A percentile compares a stretch with the other conserved stretches of the same genome.
Evolutionary conservation across 805 yeast species (phyloP).

Genomic region (Candida germanica): DNA sequence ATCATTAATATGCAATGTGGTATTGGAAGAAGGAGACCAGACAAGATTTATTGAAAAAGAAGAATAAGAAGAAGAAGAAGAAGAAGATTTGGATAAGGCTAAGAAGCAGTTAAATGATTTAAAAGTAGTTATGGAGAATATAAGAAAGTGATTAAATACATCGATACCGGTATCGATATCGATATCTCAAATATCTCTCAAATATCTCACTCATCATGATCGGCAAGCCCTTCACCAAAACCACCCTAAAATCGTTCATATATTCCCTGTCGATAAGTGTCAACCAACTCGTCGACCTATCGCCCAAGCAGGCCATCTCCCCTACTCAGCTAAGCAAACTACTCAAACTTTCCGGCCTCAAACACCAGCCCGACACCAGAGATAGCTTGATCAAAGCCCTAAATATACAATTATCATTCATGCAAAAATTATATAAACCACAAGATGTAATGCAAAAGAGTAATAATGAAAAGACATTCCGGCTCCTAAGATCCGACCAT

Average conservation of each 20-base stretch:
- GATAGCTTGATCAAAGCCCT: constrained; percentile 25
- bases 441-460: constrained; percentile 10
- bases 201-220: not conserved
- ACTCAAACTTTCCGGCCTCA: constrained; percentile 34
- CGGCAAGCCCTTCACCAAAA: no score
- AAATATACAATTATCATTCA: constrained; percentile 34
- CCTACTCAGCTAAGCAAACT: constrained; percentile 18
- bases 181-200: not conserved
- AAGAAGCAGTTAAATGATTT: constrained; percentile 38
- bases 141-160: no score
- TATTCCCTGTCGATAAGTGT: no score
- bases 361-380: constrained; percentile 18
- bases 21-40: constrained; percentile 75
- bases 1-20: constrained; percentile 82
- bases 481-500: constrained; percentile 36
- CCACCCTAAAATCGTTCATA: no score
- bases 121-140: constrained; percentile 1
- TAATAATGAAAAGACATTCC: constrained; percentile 25
- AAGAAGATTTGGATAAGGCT: constrained; percentile 53
- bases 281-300: constrained; percentile 12
- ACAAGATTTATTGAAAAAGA: constrained; percentile 62
- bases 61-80: constrained; percentile 46
- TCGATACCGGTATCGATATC: no score
- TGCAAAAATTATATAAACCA: constrained; percentile 28
- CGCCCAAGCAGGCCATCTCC: constrained; percentile 4